Base-by-base conservation (phyloP, 305 asterid genomes). In the Salvia sclarea region DNA sequence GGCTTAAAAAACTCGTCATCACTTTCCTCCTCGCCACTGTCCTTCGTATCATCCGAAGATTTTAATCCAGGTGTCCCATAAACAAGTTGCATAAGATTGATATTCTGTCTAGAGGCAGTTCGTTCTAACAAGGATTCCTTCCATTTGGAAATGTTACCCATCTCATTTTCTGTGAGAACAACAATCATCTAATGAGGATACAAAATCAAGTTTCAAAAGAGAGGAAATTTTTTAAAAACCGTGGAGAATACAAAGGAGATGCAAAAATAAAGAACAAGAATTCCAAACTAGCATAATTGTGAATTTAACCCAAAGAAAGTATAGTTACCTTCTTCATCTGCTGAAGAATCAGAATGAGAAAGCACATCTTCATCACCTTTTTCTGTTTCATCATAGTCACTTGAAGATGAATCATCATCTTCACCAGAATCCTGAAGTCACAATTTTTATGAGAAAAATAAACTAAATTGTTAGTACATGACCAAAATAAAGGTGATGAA, bases 1-100 rank as follows among this genome's bases (percentile, higher is more conserved):
- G 89, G 90, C 79, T 61, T 87, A 70, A 94, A 94, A 88, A 94
- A 86, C 64, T 85, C 90, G 31, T 88, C 97, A 30, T 88, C 96
- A 63, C 88, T 84, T 55, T 83, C 98, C 6, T 83, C 89, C 45
- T 75, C 85, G 61, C 64, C 57, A 5, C 53, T 59, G 22, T 79
- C 83, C 59, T 72, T 75, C 66, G 20, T 75, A 66, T 82, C 80
- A 61, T 76, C 25, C 3, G 71, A 61, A 63, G 82, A 74, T 76
- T 67, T 81, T 55, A 82, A 67, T 63, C 76, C 81, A 74, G 91
- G 76, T 49, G 80, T 79, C 76, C 91, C 96, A 78, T 94, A 91
- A 66, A 94, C 98, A 70, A 91, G 95, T 74, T 88, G 94, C 96
- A 83, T 83, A 72, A 94, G 96, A 81, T 94, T 88, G 75, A 80